A percentile compares a stretch with the other conserved stretches of the same genome.
Conservation (phyloP, 2,329 filamentous ascomycete genomes). For the Colletotrichum tofieldiae region DNA sequence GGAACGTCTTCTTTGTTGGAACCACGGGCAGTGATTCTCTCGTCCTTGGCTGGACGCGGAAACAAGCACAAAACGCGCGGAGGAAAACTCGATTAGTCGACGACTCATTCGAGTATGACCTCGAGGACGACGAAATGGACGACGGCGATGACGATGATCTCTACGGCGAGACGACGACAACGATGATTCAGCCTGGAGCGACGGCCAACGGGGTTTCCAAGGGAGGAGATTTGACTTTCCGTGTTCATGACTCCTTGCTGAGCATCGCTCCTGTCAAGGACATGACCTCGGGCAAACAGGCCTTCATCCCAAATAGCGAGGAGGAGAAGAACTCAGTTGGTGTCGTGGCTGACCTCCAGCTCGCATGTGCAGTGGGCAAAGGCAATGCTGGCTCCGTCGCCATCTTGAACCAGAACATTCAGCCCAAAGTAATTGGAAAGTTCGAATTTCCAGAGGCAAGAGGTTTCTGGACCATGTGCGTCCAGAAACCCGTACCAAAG, state of each 20-base stretch:
- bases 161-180: conserved; percentile 63
- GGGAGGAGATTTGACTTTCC: conserved; percentile 79
- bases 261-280: conserved; percentile 87
- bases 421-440: conserved; percentile 78
- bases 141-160: conserved; percentile 75
- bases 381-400: conserved; percentile 80
- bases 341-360: conserved; percentile 70
- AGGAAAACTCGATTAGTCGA: conserved; percentile 75
- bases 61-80: conserved; percentile 72
- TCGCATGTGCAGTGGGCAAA: conserved; percentile 74
- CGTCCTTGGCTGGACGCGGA: conserved; percentile 84
- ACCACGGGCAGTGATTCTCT: conserved; percentile 88
- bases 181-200: conserved; percentile 51
- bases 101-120: conserved; percentile 66
- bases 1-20: conserved; percentile 84
- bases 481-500: conserved; percentile 77
- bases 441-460: conserved; percentile 82
- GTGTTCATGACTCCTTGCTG: conserved; percentile 81
- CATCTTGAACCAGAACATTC: conserved; percentile 83
- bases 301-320: conserved; percentile 60
- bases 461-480: conserved; percentile 86
- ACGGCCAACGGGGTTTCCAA: conserved; percentile 60
- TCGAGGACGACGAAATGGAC: conserved; percentile 71
- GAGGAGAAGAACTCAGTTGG: conserved; percentile 60
- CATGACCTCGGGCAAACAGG: conserved; percentile 76